These are phyloP conservation scores for Aureobasidium sp. DNA, from an alignment of 2,329 filamentous ascomycete genomes.

Conservation along the genomic window DNA sequence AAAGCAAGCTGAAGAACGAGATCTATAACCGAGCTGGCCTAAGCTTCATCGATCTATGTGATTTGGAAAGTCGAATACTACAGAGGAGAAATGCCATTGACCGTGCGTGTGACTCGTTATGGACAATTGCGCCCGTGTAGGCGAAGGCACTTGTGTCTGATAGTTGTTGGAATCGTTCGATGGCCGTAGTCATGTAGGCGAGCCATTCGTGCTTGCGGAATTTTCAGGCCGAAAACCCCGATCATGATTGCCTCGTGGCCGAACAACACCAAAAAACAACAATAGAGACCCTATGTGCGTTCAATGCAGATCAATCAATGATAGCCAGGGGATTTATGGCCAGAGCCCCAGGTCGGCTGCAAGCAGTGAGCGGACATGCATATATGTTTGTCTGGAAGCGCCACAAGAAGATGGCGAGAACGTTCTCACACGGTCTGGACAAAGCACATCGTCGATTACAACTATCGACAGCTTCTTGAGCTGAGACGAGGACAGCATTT, in stretches of 20 bases:
- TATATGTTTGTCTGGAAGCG: conserved; percentile 9
- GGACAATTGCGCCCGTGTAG: background rate
- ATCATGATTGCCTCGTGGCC: background rate
- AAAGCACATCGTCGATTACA: conserved; percentile 2
- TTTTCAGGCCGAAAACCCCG: background rate
- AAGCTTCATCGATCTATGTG: background rate
- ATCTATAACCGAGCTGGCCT: background rate
- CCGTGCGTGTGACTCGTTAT: background rate
- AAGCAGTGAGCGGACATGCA: background rate
- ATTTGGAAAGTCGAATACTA: background rate
- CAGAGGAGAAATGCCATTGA: background rate
- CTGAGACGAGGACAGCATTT: background rate
- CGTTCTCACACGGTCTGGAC: conserved; percentile 2
- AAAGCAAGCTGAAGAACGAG: background rate
- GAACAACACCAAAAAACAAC: background rate
- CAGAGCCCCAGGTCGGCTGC: background rate
- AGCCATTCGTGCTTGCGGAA: too few relatives aligned
- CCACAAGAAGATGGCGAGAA: conserved; percentile 3
- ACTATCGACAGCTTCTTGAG: background rate
- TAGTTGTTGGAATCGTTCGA: background rate
- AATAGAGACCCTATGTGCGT: too few relatives aligned
- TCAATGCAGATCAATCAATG: background rate
- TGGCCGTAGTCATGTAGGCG: background rate
- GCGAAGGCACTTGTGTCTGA: too few relatives aligned
- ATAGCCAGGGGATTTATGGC: background rate